Base-by-base conservation (phyloP, 2,329 filamentous ascomycete species). In the Scopulariopsis brevicaulis region DNA sequence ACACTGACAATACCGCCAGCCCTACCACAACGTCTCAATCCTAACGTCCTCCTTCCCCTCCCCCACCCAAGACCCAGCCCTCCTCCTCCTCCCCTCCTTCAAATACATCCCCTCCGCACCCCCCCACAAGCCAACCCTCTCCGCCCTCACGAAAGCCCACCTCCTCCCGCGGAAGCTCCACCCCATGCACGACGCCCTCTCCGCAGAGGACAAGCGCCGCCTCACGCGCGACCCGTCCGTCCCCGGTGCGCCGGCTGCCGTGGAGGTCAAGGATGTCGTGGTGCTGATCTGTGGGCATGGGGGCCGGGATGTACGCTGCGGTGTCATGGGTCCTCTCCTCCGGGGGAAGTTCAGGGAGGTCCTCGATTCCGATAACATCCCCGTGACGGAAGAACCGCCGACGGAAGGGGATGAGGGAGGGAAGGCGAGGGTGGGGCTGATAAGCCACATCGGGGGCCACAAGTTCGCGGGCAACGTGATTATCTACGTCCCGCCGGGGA, bases 281-380 rank as follows among this genome's bases (percentile, higher is more conserved):
- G 82, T 99, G 34, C 73, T 97, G 22, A 86, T 96, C 51, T 99
- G 94, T 67, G 90, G 91, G 0, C 94, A 99, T 65, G 87, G 86
- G 15, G 84, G 85, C 2, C 79, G 94, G 12, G 94, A 99, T 67
- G 75, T 78, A 65, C 80, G 94, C 56, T 99, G 94, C 66, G 93
- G 94, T 0, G 73, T 89, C 24, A 77, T 93, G 62, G 92, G 90
- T 0, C 90, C 91, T 0, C 71, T 90, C 1, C 74, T 97, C 15
- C 75, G 82, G 63, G 71, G 71, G 0, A 86, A 91, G 64, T 97
- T 97, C 63, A 69, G 83, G 2, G 64, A 73, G 3, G 74, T 87
- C 1, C 65, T 78, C 7, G 12, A 12, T 10, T 20, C 25, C 8
- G 67, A 66, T 55, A 79, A 72, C 0, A n/a, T 52, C n/a, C 73